Base-by-base conservation (phyloP, 805 yeast genomes). In the Yarrowia sp. region DNA sequence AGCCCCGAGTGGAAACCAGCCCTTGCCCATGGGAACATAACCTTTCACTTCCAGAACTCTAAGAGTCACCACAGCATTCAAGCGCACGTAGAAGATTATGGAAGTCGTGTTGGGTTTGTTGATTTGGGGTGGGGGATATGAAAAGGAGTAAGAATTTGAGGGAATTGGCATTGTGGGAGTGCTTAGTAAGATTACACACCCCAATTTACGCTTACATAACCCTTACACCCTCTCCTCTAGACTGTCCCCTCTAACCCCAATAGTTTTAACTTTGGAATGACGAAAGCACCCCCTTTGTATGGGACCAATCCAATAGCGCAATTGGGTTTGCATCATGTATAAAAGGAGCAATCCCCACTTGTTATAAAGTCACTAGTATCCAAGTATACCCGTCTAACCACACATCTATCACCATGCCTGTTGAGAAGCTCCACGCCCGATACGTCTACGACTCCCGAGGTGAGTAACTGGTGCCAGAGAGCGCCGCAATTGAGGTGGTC, bases 401-500 rank as follows among this genome's bases (percentile, higher is more conserved):
- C 62, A 56, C 49, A 58, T 41, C 30, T 41, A 28, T 41, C 63
- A 72, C 66, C 78, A 90, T 90, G 96, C 88, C 97, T 73, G 85
- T 90, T 76, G 79, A 90, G 72, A 92, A 93, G 82, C 82, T 92
- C 74, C 87, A 83, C 81, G 90, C 98, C 76, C 92, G 99, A 83
- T 89, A 86, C 85, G 97, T 93, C 81, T 93, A 95, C 88, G 99
- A 93, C 84, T 93, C 98, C 75, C 91, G 99, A 83, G 98, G 98
- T 83, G 69, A 40, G 76, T 73, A 48, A 5, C 32, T 11, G 9
- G 9, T 21, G 46, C 40, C 17, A 8, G 24, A 21, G 3, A 4
- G 28, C 8, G 14, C n/a, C 5, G 7, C 56, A 49, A 49, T 49
- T 49, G 56, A 5, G 8, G 12, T 12, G 17, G 6, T 6, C 12